These are phyloP conservation scores for Phytophthora colocasiae DNA, from an alignment of 352 stramenopile species.

Conservation along the genomic window DNA sequence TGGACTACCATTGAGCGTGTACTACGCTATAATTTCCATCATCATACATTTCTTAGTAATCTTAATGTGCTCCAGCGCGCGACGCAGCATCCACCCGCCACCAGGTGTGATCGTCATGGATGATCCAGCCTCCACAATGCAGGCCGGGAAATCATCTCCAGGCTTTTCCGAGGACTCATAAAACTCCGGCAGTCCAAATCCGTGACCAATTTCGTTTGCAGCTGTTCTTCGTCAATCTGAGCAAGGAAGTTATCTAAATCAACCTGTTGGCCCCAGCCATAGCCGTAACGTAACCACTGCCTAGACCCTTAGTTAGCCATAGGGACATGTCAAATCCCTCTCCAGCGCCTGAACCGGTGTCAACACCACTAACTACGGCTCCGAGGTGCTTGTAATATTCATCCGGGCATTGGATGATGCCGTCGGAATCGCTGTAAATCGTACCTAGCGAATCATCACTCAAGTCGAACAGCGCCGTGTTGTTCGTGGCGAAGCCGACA, in stretches of 20 bases:
- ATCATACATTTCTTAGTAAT: too few relatives aligned
- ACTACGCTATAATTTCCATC: too few relatives aligned
- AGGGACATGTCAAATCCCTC: slow-evolving; percentile 42
- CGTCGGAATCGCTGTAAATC: slow-evolving; percentile 34
- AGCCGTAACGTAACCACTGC: slow-evolving; percentile 23
- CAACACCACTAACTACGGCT: neutral
- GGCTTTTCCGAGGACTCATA: slow-evolving; percentile 12
- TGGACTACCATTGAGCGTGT: too few relatives aligned
- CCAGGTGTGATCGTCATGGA: slow-evolving; percentile 14
- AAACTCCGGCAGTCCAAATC: slow-evolving; percentile 15
- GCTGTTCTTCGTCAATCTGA: slow-evolving; percentile 18
- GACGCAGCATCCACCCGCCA: slow-evolving; percentile 25
- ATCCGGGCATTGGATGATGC: slow-evolving; percentile 37
- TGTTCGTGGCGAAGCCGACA: slow-evolving; percentile 10
- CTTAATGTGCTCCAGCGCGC: slow-evolving; percentile 11
- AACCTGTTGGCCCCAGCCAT: slow-evolving; percentile 13
- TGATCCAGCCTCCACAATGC: slow-evolving; percentile 8
- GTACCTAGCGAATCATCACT: slow-evolving; percentile 36
- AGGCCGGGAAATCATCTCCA: slow-evolving; percentile 2
- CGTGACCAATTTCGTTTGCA: slow-evolving; percentile 33
- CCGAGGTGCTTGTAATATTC: slow-evolving; percentile 25
- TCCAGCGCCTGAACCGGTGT: neutral
- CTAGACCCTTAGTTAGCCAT: slow-evolving; percentile 30
- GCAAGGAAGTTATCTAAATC: slow-evolving; percentile 30
- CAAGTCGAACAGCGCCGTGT: slow-evolving; percentile 36